Evolutionary conservation across 345 rosid species (phyloP), one percentile per base, ranked within the genome.

Genomic region (Salix caprea): DNA sequence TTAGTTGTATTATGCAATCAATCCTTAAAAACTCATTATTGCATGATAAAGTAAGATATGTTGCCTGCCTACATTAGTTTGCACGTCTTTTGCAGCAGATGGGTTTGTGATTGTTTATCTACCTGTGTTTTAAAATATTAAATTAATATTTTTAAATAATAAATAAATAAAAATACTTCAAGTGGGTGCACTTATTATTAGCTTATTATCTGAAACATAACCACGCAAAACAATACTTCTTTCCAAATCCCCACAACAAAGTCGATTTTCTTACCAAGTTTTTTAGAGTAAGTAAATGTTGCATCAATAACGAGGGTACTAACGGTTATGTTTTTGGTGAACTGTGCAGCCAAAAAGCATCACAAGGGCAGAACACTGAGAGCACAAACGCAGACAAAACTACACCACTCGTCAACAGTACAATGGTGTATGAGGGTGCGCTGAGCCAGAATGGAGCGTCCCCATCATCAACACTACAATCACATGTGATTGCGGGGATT

Each of bases 341-440:
- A 23, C 23, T 40, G 68, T 81, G 81, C 90, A 94, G 98, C 77
- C 93, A 90, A 72, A 94, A 94, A 81, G 82, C 97, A 37, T 86
- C 92, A 0, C 89, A 90, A 75, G 91, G 72, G 32, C 86, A 85
- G 66, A 69, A 36, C 46, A 34, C 74, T 18, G 82, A 68, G 71
- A 28, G 75, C 13, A 77, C 82, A 2, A 65, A 54, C 58, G n/a
- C 69, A 1, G 12, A 18, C 76, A 74, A 61, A 62, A 73, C 21
- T 23, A n/a, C 26, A 21, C 74, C 80, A 65, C 48, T 65, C 42
- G 60, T 82, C 37, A 50, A 91, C 78, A 50, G 80, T 52, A 26
- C 88, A 0, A 91, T 94, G 93, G 89, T 92, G 65, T 94, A 94
- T 65, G 92, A 90, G 74, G 98, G 97, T 7, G 85, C 86, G 13